Conservation (phyloP, 257 asterid genomes). For the Solanum gracilifrons region DNA sequence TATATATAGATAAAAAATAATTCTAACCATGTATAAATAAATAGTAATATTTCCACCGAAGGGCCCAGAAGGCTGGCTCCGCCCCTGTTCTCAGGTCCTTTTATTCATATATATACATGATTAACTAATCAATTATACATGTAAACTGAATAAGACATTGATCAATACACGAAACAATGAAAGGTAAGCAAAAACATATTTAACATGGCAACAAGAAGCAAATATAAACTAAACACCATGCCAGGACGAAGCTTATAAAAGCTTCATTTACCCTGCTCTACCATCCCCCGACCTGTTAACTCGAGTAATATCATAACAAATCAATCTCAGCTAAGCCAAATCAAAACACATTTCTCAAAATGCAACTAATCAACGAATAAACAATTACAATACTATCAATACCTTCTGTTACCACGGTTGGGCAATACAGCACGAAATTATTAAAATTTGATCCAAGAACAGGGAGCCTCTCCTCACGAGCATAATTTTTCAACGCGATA, state of each 20-base stretch:
- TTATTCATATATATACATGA: neutral
- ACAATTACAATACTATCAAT: neutral
- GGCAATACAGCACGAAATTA: slow-evolving; percentile 20
- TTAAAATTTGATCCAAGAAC: slow-evolving; percentile 21
- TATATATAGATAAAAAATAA: no score
- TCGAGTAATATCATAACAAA: neutral
- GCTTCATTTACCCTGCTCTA: neutral
- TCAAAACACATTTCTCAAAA: neutral
- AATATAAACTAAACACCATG: neutral
- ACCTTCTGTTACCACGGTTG: slow-evolving; percentile 20
- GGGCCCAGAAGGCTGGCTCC: no score
- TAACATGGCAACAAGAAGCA: neutral
- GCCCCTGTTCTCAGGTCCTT: neutral
- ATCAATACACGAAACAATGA: neutral
- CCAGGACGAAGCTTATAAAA: neutral
- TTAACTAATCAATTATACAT: neutral
- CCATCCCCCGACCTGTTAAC: neutral
- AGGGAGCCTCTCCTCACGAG: slow-evolving; percentile 31
- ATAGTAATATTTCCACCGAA: no score
- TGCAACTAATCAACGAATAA: neutral
- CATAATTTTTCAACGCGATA: slow-evolving; percentile 23
- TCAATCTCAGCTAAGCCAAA: neutral
- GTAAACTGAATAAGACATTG: neutral
- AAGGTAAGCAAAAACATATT: neutral
- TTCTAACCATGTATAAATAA: no score